Percentiles rank a stretch among this genome's conserved stretches.
Conservation (phyloP, 352 stramenopile genomes). For the Phytophthora litchii region DNA sequence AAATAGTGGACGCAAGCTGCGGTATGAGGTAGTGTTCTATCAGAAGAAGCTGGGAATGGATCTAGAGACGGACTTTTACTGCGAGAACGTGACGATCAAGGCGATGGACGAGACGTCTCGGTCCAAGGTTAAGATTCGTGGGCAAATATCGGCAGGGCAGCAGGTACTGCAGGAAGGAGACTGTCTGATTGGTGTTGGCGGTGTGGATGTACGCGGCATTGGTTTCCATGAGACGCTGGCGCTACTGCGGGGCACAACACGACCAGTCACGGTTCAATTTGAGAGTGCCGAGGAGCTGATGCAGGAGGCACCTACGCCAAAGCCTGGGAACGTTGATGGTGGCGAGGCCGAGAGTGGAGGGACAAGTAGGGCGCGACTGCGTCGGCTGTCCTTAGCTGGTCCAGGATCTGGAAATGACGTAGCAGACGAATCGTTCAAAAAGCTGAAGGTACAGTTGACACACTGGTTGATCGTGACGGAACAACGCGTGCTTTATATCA, state of each 20-base stretch:
- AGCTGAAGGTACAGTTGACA: slow-evolving; percentile 72
- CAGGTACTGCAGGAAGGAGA: slow-evolving; percentile 82
- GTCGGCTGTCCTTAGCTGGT: slow-evolving; percentile 27
- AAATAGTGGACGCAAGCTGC: slow-evolving; percentile 53
- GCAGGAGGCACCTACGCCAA: slow-evolving; percentile 27
- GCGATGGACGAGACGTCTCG: slow-evolving; percentile 57
- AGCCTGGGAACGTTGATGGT: slow-evolving; percentile 18
- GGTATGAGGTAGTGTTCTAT: slow-evolving; percentile 85
- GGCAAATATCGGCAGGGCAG: slow-evolving; percentile 55
- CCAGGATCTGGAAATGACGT: slow-evolving; percentile 22
- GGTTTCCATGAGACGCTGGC: slow-evolving; percentile 87
- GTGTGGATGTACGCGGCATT: slow-evolving; percentile 83
- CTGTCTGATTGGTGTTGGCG: slow-evolving; percentile 71
- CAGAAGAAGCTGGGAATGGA: slow-evolving; percentile 86
- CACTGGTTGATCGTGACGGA: slow-evolving; percentile 92
- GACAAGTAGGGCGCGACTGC: slow-evolving; percentile 34
- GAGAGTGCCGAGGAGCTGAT: slow-evolving; percentile 80
- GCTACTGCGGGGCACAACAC: slow-evolving; percentile 72
- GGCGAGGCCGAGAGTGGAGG: slow-evolving; percentile 22
- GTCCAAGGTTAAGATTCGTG: slow-evolving; percentile 66
- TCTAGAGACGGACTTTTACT: slow-evolving; percentile 91
- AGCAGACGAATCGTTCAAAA: slow-evolving; percentile 39
- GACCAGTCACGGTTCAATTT: slow-evolving; percentile 81
- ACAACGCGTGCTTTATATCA: slow-evolving; percentile 86
- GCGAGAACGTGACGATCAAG: slow-evolving; percentile 88